phyloP scores from a whole-genome alignment of 2,329 filamentous ascomycete species.

The Alternaria alternata region DNA sequence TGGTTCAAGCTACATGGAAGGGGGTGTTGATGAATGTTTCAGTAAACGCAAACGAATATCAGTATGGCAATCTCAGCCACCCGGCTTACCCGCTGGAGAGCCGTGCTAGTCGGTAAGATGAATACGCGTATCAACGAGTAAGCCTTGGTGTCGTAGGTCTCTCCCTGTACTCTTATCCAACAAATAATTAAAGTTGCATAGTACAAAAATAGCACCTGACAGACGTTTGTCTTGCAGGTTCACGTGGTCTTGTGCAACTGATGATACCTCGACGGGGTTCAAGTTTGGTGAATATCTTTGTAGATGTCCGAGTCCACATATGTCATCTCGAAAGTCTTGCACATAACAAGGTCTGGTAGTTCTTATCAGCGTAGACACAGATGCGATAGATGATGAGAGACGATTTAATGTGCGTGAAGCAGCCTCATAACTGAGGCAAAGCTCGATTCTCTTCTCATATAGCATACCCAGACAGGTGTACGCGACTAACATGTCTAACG shows the following conservation, averaged over 20 bases:
- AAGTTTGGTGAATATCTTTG: not conserved
- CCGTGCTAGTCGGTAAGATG: not conserved
- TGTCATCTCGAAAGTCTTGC: not conserved
- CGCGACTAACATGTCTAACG: slow-evolving; percentile 12
- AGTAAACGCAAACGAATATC: not conserved
- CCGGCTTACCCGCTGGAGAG: not conserved
- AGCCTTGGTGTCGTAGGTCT: not conserved
- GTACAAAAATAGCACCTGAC: not conserved
- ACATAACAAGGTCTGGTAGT: not conserved
- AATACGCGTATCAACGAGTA: not conserved
- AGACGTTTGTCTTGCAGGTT: not conserved
- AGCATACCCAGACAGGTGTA: slow-evolving; percentile 4
- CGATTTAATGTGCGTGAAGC: not conserved
- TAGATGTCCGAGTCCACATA: not conserved
- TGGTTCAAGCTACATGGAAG: not conserved
- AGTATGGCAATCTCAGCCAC: not conserved
- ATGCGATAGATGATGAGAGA: not conserved
- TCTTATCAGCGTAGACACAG: not conserved
- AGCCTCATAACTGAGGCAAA: slow-evolving; percentile 1
- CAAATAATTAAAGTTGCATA: not conserved
- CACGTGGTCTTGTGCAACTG: not conserved
- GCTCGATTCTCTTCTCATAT: slow-evolving; percentile 12
- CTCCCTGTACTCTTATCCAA: not conserved
- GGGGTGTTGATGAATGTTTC: not conserved
- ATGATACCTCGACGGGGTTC: not conserved